Evolutionary conservation across 2,329 filamentous ascomycete species (phyloP), one percentile per base, ranked within the genome.

Genomic region (Aspergillus sojae): DNA sequence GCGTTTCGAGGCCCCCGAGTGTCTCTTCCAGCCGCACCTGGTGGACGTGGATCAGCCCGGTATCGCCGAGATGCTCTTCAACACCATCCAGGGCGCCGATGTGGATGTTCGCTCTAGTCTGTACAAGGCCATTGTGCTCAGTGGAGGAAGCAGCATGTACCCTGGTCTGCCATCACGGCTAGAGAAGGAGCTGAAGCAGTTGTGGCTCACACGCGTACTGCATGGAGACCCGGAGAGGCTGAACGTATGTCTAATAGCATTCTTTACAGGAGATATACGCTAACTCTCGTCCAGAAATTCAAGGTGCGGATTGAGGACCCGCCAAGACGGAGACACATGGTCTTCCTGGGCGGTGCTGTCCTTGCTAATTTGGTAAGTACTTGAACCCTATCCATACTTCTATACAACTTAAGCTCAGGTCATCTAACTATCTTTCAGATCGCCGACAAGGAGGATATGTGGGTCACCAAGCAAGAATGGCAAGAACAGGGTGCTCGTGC

Each of bases 291-390:
- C 34, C 56, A 89, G 89, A 99, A 98, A 89, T 99, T 99, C 87
- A 99, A 98, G 88, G 94, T 99, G 70, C 89, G 95, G 79, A 98
- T 99, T 84, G 95, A 99, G 80, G 95, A 99, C 79, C 95, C 95
- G 58, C 95, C 95, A 39, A 88, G 95, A 81, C 88, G 95, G 82
- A 87, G 94, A 80, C 95, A 99, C 84, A 98, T 99, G 94, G 95
- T 99, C n/a, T 98, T 99, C 86, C 82, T 99, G 61, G 95, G 95
- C 63, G 95, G 95, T 72, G 95, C 95, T 30, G 95, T 99, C 67
- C 84, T 99, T 73, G 95, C 95, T 72, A 98, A 98, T 78, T 96
- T 99, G 79, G 85, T 87, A 80, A 77, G 84, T 78, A 30, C 36
- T 53, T 11, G 12, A 28, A 12, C 9, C 32, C 5, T n/a, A 26